Evolutionary conservation across 1,139 yeast genomes (phyloP), one percentile per base, ranked within the genome.

Genomic region (Pichia sp.): DNA sequence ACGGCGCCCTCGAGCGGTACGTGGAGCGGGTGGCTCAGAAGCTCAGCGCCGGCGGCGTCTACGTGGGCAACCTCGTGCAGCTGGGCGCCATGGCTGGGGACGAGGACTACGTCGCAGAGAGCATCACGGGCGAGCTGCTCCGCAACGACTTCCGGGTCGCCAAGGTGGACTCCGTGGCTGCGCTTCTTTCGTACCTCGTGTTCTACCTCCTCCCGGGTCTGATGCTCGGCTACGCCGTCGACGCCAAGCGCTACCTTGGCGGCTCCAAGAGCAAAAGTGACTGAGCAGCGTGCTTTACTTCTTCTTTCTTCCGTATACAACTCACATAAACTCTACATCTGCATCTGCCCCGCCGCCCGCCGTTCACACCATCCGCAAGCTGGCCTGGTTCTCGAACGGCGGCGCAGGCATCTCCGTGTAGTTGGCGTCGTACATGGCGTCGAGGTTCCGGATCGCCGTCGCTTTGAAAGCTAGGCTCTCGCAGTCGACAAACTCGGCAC

Each of bases 401-500:
- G 62, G 61, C 4, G 54, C 50, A 19, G 61, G 57, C 50, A 52
- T 48, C 3, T 7, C 19, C 1, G 57, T 58, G 41, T 59, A 59
- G 34, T 59, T 59, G 10, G 19, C 11, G 30, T 58, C 54, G 45
- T 58, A 59, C 44, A 52, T 38, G 10, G 34, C 29, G 51, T 59
- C 60, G 6, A 43, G 19, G 31, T 50, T 56, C 13, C 47, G 36
- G 8, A 19, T 5, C 5, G 44, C 42, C 6, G 42, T 47, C 10
- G 54, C 45, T 48, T 53, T 55, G 16, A 55, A 54, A 4, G 66
- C 60, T 45, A 73, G 56, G 43, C 71, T 61, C 2, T 66, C 61
- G 31, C 72, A 62, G 59, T 83, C 87, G 7, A 83, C 64, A 54
- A 78, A 70, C 7, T 75, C 71, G 47, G 71, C 76, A 58, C 74